Percentiles rank a stretch among this genome's conserved stretches.
Conservation (phyloP, 352 stramenopile species). For the Achlya hypogyna region DNA sequence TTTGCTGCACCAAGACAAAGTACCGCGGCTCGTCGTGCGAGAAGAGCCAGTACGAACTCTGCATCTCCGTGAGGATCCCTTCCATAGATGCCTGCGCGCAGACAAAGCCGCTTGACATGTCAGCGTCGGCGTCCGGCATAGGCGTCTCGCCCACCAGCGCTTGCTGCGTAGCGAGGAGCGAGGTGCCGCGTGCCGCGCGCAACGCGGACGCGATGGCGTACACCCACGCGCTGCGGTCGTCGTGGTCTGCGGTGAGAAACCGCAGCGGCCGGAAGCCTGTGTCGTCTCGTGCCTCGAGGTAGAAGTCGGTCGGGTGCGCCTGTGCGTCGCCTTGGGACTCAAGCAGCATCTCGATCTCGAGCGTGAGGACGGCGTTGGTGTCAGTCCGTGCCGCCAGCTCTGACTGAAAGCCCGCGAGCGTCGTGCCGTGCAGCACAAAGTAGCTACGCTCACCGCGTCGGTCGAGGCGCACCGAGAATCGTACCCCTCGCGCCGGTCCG, state of each 20-base stretch:
- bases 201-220: neutral
- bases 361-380: neutral
- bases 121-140: neutral
- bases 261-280: neutral
- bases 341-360: constrained; percentile 1
- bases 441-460: neutral
- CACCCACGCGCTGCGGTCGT: constrained; percentile 12
- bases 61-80: constrained; percentile 37
- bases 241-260: neutral
- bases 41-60: constrained; percentile 18
- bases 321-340: neutral
- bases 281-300: neutral
- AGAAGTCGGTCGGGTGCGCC: constrained; percentile 3
- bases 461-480: neutral
- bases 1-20: constrained; percentile 31
- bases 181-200: neutral
- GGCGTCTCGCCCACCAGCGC: too few relatives aligned
- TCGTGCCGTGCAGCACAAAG: neutral
- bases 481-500: neutral
- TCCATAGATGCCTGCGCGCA: constrained; percentile 40
- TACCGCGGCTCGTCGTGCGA: constrained; percentile 23
- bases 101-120: constrained; percentile 23
- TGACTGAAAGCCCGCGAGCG: neutral
- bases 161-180: neutral
- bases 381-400: neutral